A percentile compares a stretch with the other conserved stretches of the same genome.
Conservation (phyloP, 2,329 filamentous ascomycete species). For the Aspergillus persii region DNA sequence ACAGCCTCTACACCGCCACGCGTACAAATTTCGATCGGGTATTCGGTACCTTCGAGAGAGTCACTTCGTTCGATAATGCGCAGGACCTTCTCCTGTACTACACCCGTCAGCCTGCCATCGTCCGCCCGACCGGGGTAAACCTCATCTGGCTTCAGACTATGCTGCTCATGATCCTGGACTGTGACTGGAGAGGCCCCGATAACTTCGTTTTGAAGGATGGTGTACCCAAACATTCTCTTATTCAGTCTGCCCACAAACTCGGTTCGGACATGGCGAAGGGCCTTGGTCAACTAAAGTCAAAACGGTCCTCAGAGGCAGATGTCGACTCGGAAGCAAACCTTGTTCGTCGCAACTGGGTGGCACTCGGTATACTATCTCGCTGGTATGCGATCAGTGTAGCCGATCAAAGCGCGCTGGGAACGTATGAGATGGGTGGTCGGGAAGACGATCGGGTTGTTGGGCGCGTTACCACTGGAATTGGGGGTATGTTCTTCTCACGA, state of each 20-base stretch:
- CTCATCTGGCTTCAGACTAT: constrained; percentile 43
- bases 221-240: constrained; percentile 39
- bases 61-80: constrained; percentile 39
- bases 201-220: constrained; percentile 42
- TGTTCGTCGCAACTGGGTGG: constrained; percentile 41
- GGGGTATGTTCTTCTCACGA: constrained; percentile 30
- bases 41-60: constrained; percentile 32
- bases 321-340: constrained; percentile 42
- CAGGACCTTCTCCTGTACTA: constrained; percentile 40
- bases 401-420: constrained; percentile 37
- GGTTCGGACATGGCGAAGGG: constrained; percentile 39
- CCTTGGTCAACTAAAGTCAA: constrained; percentile 38
- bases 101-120: constrained; percentile 36
- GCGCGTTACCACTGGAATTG: constrained; percentile 36
- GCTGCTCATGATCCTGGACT: constrained; percentile 43
- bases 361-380: constrained; percentile 38
- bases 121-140: constrained; percentile 36
- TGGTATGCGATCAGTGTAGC: constrained; percentile 44
- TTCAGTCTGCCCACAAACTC: constrained; percentile 40
- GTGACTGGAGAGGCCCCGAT: constrained; percentile 42
- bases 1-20: constrained; percentile 41
- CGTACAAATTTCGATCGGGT: constrained; percentile 37
- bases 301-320: constrained; percentile 34
- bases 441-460: constrained; percentile 40
- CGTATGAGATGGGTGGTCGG: constrained; percentile 37